These are phyloP conservation scores for Pythium grandisporangium DNA, from an alignment of 352 stramenopile genomes.

Conservation along the genomic window DNA sequence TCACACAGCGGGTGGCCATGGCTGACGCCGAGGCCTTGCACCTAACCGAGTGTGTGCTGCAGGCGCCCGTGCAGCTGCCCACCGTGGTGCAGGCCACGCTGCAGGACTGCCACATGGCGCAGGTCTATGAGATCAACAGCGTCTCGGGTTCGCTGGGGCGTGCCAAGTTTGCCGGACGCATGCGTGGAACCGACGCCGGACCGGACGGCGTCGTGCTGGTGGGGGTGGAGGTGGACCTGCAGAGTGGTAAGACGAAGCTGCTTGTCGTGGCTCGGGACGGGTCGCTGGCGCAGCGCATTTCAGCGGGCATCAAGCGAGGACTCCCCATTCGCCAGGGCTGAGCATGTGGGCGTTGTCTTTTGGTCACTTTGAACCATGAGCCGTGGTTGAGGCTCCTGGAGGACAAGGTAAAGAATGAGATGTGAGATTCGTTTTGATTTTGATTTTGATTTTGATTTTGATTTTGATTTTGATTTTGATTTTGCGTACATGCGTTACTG, in stretches of 20 bases:
- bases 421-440: too few species aligned
- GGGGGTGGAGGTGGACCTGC: slow-evolving; percentile 48
- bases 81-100: slow-evolving; percentile 34
- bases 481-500: too few species aligned
- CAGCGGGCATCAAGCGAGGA: slow-evolving; percentile 37
- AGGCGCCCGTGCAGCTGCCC: slow-evolving; percentile 39
- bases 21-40: slow-evolving; percentile 39
- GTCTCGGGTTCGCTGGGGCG: slow-evolving; percentile 42
- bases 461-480: too few species aligned
- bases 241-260: slow-evolving; percentile 50
- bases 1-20: slow-evolving; percentile 55
- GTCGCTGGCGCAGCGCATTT: slow-evolving; percentile 41
- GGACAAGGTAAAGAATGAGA: too few species aligned
- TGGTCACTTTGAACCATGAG: too few species aligned
- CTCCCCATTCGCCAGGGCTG: slow-evolving; percentile 22
- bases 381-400: too few species aligned
- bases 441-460: too few species aligned
- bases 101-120: slow-evolving; percentile 50
- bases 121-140: slow-evolving; percentile 76
- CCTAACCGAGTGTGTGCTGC: slow-evolving; percentile 46
- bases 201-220: slow-evolving; percentile 43
- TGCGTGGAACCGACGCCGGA: slow-evolving; percentile 42
- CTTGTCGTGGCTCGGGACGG: slow-evolving; percentile 46
- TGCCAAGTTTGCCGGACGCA: slow-evolving; percentile 58
- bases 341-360: too few species aligned